Base-by-base conservation (phyloP, 495 filamentous ascomycete species). In the Penicillium desertorum region DNA sequence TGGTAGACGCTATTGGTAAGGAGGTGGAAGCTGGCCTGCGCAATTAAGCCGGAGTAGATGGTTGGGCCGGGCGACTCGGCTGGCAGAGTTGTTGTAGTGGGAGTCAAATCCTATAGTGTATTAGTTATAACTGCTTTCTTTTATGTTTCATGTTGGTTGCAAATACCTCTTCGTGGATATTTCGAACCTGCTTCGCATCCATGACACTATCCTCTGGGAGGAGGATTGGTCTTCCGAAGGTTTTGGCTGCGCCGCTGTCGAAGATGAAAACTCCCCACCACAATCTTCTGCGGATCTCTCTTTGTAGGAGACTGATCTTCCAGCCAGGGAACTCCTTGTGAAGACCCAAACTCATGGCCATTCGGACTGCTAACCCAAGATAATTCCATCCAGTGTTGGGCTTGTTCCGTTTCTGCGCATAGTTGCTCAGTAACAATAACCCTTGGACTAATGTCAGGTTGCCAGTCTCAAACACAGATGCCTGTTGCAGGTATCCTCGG, bases 331-430 rank as follows among this genome's bases (percentile, higher is more conserved):
- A 82, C 59, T 82, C 80, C 54, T 83, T 83, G 54, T 83, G 79
- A 20, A 83, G 68, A 9, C 80, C 80, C 30, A 83, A 58, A 56
- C 79, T 77, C 75, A 81, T 79, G 16, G 80, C 77, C 72, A 81
- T 81, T 23, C 80, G 63, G 19, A 78, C 71, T 19, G 80, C 79
- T 19, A 82, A 45, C 2, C 80, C 80, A 6, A 79, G 63, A 56
- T 79, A 83, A 43, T 82, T 84, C 69, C 79, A 84, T 10, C 80
- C 79, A 0, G 80, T 81, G 54, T 84, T 83, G 12, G 79, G 81
- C 54, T 82, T 79, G 59, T 82, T 76, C 27, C 80, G 67, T 60
- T 83, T 84, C 62, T 84, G 81, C 3, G 76, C 72, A 62, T 81
- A 81, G 53, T 83, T 79, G 47, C 80, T 80, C 36, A 81, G 61